phyloP scores from a whole-genome alignment of 164 flowering plant species.

The Annona squamosa region DNA sequence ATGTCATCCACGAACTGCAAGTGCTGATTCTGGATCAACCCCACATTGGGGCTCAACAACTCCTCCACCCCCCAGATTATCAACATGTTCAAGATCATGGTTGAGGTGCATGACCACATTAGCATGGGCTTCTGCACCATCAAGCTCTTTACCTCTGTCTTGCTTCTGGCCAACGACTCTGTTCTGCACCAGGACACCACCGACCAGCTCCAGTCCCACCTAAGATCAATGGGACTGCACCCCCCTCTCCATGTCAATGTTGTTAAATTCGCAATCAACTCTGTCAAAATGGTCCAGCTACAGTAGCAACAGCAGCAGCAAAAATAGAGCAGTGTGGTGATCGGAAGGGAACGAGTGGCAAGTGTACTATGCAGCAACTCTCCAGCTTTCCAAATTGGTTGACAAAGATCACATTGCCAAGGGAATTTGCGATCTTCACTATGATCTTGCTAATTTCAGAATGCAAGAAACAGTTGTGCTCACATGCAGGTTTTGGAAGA shows the following conservation, averaged over 20 bases:
- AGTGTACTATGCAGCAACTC: constrained; percentile 2
- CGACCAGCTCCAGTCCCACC: constrained; percentile 43
- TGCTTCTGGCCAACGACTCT: constrained; percentile 63
- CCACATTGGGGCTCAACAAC: constrained; percentile 91
- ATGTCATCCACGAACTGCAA: constrained; percentile 72
- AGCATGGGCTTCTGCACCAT: constrained; percentile 75
- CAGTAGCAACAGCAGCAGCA: not conserved
- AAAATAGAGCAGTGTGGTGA: not conserved
- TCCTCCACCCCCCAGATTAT: constrained; percentile 74
- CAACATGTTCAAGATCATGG: constrained; percentile 87
- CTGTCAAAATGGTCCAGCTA: not conserved
- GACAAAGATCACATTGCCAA: constrained; percentile 31
- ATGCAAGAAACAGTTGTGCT: constrained; percentile 52
- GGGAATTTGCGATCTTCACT: constrained; percentile 13
- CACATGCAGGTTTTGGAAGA: constrained; percentile 68
- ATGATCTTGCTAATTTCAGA: constrained; percentile 55
- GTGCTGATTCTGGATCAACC: constrained; percentile 83
- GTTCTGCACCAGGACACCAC: constrained; percentile 74
- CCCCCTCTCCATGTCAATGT: constrained; percentile 65
- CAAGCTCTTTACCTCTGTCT: constrained; percentile 60
- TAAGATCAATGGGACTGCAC: constrained; percentile 44
- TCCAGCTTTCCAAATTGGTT: constrained; percentile 65
- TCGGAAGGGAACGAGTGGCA: not conserved
- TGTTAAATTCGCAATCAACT: constrained; percentile 46
- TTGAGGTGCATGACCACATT: constrained; percentile 65